Percentiles rank a stretch among this genome's conserved stretches.
phyloP scores from a whole-genome alignment of 345 rosid genomes.

The Eucalyptus sp. region DNA sequence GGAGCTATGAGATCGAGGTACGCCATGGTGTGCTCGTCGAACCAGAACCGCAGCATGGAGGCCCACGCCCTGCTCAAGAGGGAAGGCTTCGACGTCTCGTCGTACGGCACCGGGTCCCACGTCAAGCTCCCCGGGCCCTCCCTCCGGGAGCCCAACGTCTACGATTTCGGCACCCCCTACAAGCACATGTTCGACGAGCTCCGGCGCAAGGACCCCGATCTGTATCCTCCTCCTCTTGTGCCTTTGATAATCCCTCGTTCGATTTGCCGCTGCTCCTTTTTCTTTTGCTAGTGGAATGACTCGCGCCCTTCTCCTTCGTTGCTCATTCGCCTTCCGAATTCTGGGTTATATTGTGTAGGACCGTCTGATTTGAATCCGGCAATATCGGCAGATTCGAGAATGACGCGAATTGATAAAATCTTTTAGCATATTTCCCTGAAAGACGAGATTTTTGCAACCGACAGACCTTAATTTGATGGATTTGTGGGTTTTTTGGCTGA shows the following conservation, averaged over 20 bases:
- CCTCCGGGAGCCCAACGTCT: conserved; percentile 77
- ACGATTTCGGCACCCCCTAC: conserved; percentile 95
- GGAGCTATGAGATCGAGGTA: conserved; percentile 55
- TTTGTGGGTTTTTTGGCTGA: background rate
- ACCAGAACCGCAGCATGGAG: conserved; percentile 28
- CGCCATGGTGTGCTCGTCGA: conserved; percentile 52
- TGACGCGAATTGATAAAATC: background rate
- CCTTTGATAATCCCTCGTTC: background rate
- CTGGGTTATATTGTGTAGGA: background rate
- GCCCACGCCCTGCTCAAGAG: conserved; percentile 76
- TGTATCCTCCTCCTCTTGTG: conserved; percentile 35
- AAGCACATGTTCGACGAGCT: conserved; percentile 94
- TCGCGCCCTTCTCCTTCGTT: background rate
- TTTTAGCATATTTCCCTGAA: background rate
- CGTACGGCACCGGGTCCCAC: conserved; percentile 92
- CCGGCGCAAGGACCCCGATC: conserved; percentile 89
- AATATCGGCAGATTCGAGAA: background rate
- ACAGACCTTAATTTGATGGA: background rate
- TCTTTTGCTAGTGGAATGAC: background rate
- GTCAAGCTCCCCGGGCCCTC: conserved; percentile 92
- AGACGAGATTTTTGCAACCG: background rate
- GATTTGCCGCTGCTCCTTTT: background rate
- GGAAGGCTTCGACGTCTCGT: conserved; percentile 86
- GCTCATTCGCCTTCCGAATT: background rate
- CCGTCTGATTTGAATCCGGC: background rate